phyloP scores from a whole-genome alignment of 2,329 filamentous ascomycete genomes.

The Conoideocrella luteorostrata region DNA sequence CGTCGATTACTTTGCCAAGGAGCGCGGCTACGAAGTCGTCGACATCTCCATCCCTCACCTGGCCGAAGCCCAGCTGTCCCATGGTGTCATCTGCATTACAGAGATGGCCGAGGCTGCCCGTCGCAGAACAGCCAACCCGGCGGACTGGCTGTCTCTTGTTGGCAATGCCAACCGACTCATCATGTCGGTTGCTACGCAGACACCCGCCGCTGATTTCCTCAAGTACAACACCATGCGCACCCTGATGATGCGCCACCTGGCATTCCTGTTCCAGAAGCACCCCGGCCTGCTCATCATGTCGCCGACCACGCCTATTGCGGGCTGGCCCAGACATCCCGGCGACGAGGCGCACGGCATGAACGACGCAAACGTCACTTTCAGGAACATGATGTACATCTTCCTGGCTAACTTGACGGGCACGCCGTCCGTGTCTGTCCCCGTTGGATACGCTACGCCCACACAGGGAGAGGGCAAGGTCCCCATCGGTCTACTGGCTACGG shows the following conservation, averaged over 20 bases:
- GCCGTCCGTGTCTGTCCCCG: slow-evolving; percentile 67
- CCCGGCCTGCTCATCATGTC: slow-evolving; percentile 74
- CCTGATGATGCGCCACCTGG: slow-evolving; percentile 72
- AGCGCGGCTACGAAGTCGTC: slow-evolving; percentile 41
- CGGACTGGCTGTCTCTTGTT: slow-evolving; percentile 48
- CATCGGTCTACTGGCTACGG: slow-evolving; percentile 57
- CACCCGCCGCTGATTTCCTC: slow-evolving; percentile 62
- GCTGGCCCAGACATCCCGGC: slow-evolving; percentile 58
- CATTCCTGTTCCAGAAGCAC: slow-evolving; percentile 60
- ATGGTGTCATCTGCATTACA: slow-evolving; percentile 68
- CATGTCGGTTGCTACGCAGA: slow-evolving; percentile 57
- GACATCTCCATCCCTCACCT: slow-evolving; percentile 62
- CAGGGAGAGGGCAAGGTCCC: slow-evolving; percentile 54
- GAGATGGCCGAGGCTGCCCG: slow-evolving; percentile 54
- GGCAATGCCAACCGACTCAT: slow-evolving; percentile 65
- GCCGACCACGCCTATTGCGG: slow-evolving; percentile 68
- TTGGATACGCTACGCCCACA: slow-evolving; percentile 59
- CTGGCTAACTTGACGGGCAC: slow-evolving; percentile 76
- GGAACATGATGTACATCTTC: slow-evolving; percentile 81
- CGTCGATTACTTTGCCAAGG: slow-evolving; percentile 49
- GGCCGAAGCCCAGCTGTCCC: slow-evolving; percentile 67
- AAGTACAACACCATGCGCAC: slow-evolving; percentile 67
- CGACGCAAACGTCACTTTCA: slow-evolving; percentile 66
- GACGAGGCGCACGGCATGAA: slow-evolving; percentile 66
- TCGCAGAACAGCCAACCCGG: slow-evolving; percentile 34